phyloP scores from a whole-genome alignment of 2,329 filamentous ascomycete species.

The Mollisia scopiformis region DNA sequence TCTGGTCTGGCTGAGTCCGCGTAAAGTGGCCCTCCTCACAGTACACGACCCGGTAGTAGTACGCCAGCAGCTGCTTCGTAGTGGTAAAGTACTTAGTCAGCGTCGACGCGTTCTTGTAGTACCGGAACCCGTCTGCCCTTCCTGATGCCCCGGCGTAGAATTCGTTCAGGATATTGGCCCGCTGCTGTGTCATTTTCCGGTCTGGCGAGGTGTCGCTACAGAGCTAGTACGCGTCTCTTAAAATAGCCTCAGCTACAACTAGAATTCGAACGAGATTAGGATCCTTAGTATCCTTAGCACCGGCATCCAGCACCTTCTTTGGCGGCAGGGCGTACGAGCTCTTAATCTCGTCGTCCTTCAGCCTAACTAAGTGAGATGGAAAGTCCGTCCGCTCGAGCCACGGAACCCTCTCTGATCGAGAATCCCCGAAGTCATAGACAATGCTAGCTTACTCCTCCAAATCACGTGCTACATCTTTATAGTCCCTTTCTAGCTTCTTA shows the following conservation, averaged over 20 bases:
- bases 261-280: constrained; percentile 15
- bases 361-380: constrained; percentile 3
- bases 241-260: constrained; percentile 8
- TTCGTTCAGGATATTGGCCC: constrained; percentile 2
- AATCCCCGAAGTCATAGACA: constrained; percentile 14
- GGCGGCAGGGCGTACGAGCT: constrained; percentile 16
- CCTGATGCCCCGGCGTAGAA: neutral
- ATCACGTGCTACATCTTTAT: constrained; percentile 10
- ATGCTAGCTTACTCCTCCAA: constrained; percentile 10
- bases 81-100: constrained; percentile 17
- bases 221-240: constrained; percentile 17
- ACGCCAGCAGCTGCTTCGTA: constrained; percentile 19
- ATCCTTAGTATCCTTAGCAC: no score
- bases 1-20: neutral
- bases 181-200: constrained; percentile 20
- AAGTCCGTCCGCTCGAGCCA: constrained; percentile 9
- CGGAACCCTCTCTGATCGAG: constrained; percentile 7
- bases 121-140: constrained; percentile 5
- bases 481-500: constrained; percentile 7
- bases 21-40: constrained; percentile 6
- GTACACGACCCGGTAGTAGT: constrained; percentile 18
- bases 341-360: constrained; percentile 22
- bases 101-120: constrained; percentile 15
- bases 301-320: constrained; percentile 6
- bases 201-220: constrained; percentile 15